Percentiles rank a stretch among this genome's conserved stretches.
These are phyloP conservation scores for Salix exigua DNA, from an alignment of 345 rosid genomes.

Conservation along the genomic window DNA sequence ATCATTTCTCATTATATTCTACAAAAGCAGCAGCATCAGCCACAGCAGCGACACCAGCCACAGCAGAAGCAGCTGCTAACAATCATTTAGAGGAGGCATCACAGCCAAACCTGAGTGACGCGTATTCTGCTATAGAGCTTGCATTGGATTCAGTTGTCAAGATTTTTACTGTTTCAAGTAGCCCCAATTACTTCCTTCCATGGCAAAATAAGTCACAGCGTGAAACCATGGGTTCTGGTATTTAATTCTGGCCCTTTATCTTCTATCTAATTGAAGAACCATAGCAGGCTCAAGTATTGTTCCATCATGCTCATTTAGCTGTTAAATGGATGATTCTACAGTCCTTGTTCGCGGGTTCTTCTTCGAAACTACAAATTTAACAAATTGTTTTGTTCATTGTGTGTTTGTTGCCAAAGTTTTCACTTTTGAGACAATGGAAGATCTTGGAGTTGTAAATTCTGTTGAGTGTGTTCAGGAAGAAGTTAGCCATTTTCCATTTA, in stretches of 20 bases:
- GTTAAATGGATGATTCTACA: background rate
- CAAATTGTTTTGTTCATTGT: background rate
- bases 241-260: background rate
- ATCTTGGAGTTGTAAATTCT: background rate
- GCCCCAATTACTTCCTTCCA: slow-evolving; percentile 56
- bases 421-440: background rate
- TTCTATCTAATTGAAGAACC: background rate
- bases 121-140: slow-evolving; percentile 39
- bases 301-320: background rate
- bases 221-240: slow-evolving; percentile 75
- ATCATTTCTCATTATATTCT: background rate
- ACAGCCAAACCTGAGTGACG: slow-evolving; percentile 11
- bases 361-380: background rate
- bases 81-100: background rate
- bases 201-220: slow-evolving; percentile 82
- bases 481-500: background rate
- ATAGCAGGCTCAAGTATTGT: background rate
- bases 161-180: slow-evolving; percentile 51
- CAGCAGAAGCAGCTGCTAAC: background rate
- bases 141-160: slow-evolving; percentile 72
- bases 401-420: background rate
- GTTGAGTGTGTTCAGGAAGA: background rate
- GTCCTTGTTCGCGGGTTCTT: background rate
- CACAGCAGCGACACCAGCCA: background rate
- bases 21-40: background rate